Evolutionary conservation across 2,329 filamentous ascomycete species (phyloP).

Genomic region (Tolypocladium endophyticum): DNA sequence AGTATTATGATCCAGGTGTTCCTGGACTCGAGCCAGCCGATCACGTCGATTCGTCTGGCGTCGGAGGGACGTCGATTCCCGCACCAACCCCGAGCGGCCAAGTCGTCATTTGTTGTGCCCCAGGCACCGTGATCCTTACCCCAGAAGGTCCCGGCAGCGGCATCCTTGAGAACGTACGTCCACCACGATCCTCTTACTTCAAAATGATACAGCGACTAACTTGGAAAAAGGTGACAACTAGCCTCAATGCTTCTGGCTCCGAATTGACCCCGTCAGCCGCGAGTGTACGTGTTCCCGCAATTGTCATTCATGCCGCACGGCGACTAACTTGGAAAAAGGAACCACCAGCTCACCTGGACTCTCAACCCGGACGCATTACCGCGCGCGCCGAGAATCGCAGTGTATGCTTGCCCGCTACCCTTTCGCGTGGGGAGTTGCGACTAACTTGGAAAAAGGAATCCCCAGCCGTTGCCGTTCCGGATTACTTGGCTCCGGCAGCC

Average conservation of each 20-base stretch:
- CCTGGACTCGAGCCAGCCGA: background rate
- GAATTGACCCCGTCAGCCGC: background rate
- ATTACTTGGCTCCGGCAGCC: background rate
- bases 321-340: slow-evolving; percentile 7
- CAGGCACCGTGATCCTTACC: background rate
- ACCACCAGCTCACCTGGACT: slow-evolving; percentile 1
- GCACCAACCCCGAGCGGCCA: background rate
- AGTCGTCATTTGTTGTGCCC: background rate
- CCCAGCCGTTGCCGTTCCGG: background rate
- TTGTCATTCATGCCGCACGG: background rate
- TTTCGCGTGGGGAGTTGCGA: background rate
- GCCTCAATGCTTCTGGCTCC: slow-evolving; percentile 2
- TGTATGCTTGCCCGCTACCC: background rate
- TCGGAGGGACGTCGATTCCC: too few species aligned
- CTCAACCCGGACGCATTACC: background rate
- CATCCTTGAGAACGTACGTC: slow-evolving; percentile 8
- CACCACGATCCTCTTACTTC: background rate
- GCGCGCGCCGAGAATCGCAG: background rate
- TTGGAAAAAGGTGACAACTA: slow-evolving; percentile 8
- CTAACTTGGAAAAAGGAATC: background rate
- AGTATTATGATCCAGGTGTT: background rate
- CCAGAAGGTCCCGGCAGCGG: background rate
- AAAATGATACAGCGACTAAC: slow-evolving; percentile 6
- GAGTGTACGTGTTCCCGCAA: slow-evolving; percentile 6
- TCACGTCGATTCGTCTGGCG: background rate